Evolutionary conservation across 352 stramenopile species (phyloP).

Genomic region (Pythium myriotylum): DNA sequence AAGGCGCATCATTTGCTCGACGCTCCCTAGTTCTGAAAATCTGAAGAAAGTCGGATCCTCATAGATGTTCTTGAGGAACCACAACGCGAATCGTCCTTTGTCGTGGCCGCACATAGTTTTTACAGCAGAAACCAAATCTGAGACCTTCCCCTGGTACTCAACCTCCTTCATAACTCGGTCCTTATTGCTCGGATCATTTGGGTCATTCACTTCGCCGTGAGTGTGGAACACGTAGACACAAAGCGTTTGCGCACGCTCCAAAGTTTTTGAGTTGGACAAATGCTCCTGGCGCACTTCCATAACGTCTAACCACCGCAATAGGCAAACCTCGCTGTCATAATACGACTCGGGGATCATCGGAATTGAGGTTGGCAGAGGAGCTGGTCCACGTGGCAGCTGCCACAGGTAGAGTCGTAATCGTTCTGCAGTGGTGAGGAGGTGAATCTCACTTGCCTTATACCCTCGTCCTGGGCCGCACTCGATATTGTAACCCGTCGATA

Average conservation of each 20-base stretch:
- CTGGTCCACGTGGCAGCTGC: slow-evolving; percentile 76
- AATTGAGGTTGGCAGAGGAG: slow-evolving; percentile 66
- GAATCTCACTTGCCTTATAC: slow-evolving; percentile 84
- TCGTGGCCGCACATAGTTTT: slow-evolving; percentile 89
- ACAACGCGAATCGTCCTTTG: slow-evolving; percentile 80
- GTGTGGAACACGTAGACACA: slow-evolving; percentile 87
- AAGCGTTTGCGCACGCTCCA: slow-evolving; percentile 80
- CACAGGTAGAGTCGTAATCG: slow-evolving; percentile 81
- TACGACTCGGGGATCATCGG: slow-evolving; percentile 58
- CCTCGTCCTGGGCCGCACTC: slow-evolving; percentile 80
- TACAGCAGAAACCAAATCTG: slow-evolving; percentile 80
- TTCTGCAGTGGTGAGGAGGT: slow-evolving; percentile 60
- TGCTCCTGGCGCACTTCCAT: slow-evolving; percentile 81
- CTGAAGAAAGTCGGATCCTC: slow-evolving; percentile 77
- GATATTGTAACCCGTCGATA: slow-evolving; percentile 86
- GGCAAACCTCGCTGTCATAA: slow-evolving; percentile 70
- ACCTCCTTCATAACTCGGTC: slow-evolving; percentile 72
- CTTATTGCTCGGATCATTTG: slow-evolving; percentile 34
- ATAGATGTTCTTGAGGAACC: slow-evolving; percentile 87
- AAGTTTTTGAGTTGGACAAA: slow-evolving; percentile 71
- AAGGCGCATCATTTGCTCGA: slow-evolving; percentile 82
- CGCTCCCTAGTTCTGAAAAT: slow-evolving; percentile 80
- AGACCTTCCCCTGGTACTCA: slow-evolving; percentile 83
- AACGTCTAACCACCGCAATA: slow-evolving; percentile 81
- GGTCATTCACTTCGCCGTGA: slow-evolving; percentile 68